Conservation (phyloP, 148 eudicot genomes). For the Beta vulgaris region DNA sequence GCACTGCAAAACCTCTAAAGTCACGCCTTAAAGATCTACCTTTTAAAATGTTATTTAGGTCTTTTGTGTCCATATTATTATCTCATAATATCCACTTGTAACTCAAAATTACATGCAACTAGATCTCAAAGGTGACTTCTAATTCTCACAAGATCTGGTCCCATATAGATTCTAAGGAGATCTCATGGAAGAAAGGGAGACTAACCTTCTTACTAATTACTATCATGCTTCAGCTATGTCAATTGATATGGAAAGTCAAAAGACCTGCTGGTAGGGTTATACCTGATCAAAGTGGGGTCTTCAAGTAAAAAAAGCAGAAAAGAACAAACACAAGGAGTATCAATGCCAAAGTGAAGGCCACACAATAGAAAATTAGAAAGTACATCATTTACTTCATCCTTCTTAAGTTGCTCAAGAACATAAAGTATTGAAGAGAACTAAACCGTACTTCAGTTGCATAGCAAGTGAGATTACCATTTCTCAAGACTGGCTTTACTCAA, state of each 20-base stretch:
- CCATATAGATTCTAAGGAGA: neutral
- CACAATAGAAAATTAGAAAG: neutral
- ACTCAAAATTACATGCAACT: neutral
- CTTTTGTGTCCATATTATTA: too few relatives aligned
- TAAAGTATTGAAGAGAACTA: neutral
- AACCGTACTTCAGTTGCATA: too few relatives aligned
- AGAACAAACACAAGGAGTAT: neutral
- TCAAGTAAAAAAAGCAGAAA: neutral
- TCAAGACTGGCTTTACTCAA: neutral
- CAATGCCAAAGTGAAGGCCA: neutral
- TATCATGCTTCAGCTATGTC: too few relatives aligned
- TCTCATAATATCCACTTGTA: too few relatives aligned
- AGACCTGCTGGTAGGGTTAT: neutral
- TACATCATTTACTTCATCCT: neutral
- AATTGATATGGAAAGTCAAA: neutral
- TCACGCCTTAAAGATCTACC: too few relatives aligned
- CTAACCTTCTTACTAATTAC: neutral
- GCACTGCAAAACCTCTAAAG: too few relatives aligned
- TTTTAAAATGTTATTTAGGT: too few relatives aligned
- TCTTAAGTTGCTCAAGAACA: neutral
- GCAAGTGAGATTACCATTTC: neutral
- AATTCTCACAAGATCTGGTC: neutral
- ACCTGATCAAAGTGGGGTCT: neutral
- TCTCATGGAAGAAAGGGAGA: neutral
- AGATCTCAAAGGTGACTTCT: neutral